Percentiles rank a stretch among this genome's conserved stretches.
phyloP scores from a whole-genome alignment of 148 eudicot genomes.

The Chenopodium album region DNA sequence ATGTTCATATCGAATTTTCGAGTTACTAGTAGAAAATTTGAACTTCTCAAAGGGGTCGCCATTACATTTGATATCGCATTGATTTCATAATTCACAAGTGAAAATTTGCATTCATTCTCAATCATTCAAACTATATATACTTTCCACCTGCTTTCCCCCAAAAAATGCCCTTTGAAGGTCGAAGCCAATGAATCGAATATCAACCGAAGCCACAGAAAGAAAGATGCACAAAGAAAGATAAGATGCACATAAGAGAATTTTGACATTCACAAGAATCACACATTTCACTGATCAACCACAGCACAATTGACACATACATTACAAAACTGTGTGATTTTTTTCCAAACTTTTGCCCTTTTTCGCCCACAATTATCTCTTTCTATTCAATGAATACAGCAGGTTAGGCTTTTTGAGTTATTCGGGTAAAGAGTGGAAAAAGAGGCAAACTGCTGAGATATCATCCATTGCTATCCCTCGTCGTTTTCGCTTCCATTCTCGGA shows the following conservation, averaged over 20 bases:
- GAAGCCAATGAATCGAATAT: not conserved
- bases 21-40: no score
- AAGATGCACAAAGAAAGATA: not conserved
- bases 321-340: constrained; percentile 22
- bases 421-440: constrained; percentile 55
- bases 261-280: constrained; percentile 13
- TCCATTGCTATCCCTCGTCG: constrained; percentile 67
- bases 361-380: not conserved
- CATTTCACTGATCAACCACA: constrained; percentile 32
- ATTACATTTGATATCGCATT: no score
- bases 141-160: no score
- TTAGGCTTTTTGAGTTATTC: constrained; percentile 16
- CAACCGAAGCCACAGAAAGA: not conserved
- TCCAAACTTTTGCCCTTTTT: not conserved
- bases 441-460: constrained; percentile 81
- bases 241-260: not conserved
- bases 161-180: not conserved
- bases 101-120: no score
- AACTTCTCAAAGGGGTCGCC: no score
- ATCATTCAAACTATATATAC: no score
- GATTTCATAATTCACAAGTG: no score
- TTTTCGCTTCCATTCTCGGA: constrained; percentile 62
- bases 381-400: constrained; percentile 33
- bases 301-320: constrained; percentile 14
- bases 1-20: no score